Percentiles rank a stretch among this genome's conserved stretches.
Evolutionary conservation across 441 rosid species (phyloP).

Genomic region (Jatropha podagrica): DNA sequence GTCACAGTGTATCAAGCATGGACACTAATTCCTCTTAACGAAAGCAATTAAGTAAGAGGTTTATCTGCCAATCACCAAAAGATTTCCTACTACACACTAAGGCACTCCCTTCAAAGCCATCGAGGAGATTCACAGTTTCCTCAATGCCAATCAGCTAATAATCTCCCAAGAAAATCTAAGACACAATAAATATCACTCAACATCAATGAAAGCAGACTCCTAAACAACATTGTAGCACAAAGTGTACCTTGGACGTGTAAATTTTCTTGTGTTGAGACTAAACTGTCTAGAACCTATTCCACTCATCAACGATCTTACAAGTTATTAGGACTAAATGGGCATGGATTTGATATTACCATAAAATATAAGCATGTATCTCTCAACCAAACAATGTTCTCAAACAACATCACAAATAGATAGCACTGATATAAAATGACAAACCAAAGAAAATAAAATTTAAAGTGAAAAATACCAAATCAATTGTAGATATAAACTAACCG

Average conservation of each 20-base stretch:
- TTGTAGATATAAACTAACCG: conserved; percentile 15
- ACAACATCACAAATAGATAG: not conserved
- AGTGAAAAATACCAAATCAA: not conserved
- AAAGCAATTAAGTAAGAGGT: not conserved
- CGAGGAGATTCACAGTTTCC: not conserved
- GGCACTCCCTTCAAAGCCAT: not conserved
- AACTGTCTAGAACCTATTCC: not conserved
- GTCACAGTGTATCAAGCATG: not conserved
- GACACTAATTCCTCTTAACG: not conserved
- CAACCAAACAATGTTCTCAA: not conserved
- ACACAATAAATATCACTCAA: not conserved
- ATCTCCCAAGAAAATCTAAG: not conserved
- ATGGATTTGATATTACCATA: not conserved
- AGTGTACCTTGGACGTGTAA: not conserved
- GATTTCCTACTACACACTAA: not conserved
- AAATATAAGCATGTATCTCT: not conserved
- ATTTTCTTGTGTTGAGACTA: not conserved
- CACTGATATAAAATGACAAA: not conserved
- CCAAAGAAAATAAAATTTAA: not conserved
- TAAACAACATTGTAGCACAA: not conserved
- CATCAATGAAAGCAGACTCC: not conserved
- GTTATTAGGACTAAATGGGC: not conserved
- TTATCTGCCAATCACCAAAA: not conserved
- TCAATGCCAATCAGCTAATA: not conserved
- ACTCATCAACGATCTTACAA: not conserved